A percentile compares a stretch with the other conserved stretches of the same genome.
These are phyloP conservation scores for Penicillium cosmopolitanum DNA, from an alignment of 495 filamentous ascomycete genomes.

Conservation along the genomic window DNA sequence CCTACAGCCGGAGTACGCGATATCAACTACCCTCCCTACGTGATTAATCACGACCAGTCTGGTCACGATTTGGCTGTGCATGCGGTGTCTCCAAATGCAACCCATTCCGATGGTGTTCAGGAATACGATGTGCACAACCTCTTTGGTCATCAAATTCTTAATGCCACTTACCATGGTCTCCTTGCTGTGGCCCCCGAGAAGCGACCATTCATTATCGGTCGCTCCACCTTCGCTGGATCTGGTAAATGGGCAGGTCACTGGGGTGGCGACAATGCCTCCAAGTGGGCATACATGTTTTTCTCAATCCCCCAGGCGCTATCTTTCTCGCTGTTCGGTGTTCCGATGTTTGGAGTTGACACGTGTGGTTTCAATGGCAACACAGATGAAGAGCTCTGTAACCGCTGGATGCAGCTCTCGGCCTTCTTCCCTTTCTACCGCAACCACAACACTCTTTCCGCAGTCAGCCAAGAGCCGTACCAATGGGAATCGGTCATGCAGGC, in stretches of 20 bases:
- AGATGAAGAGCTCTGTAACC: slow-evolving; percentile 74
- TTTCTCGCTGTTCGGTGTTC: slow-evolving; percentile 81
- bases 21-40: slow-evolving; percentile 79
- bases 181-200: slow-evolving; percentile 62
- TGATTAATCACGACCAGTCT: slow-evolving; percentile 73
- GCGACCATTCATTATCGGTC: slow-evolving; percentile 84
- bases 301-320: slow-evolving; percentile 80
- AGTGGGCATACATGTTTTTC: slow-evolving; percentile 73
- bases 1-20: slow-evolving; percentile 73
- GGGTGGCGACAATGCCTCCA: slow-evolving; percentile 80
- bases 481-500: slow-evolving; percentile 74
- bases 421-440: slow-evolving; percentile 93
- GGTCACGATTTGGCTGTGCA: slow-evolving; percentile 72
- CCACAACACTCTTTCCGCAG: slow-evolving; percentile 69
- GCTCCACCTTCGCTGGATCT: slow-evolving; percentile 78
- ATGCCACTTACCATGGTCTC: slow-evolving; percentile 79
- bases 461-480: slow-evolving; percentile 73
- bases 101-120: slow-evolving; percentile 68
- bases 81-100: slow-evolving; percentile 77
- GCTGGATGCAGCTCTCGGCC: slow-evolving; percentile 85
- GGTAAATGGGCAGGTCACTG: slow-evolving; percentile 87
- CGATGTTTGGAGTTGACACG: slow-evolving; percentile 85
- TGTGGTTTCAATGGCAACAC: slow-evolving; percentile 79
- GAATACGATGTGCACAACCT: slow-evolving; percentile 86
- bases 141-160: slow-evolving; percentile 74